Conservation (phyloP, 2,329 filamentous ascomycete genomes). For the Gaeumannomyces tritici region DNA sequence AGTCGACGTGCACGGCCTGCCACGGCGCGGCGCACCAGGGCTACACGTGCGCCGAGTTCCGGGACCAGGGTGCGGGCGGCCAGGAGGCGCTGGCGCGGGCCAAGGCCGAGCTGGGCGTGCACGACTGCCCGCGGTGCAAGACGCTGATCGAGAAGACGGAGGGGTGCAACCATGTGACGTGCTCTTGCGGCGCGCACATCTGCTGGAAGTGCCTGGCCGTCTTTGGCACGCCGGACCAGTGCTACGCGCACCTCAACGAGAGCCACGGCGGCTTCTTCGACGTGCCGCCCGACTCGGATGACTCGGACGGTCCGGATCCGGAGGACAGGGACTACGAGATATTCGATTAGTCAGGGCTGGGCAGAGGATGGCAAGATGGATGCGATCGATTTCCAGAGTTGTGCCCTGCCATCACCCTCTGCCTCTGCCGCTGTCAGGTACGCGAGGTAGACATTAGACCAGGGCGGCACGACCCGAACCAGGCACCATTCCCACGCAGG, state of each 20-base stretch:
- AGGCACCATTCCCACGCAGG: no score
- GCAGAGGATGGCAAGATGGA: no score
- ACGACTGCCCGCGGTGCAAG: constrained; percentile 6
- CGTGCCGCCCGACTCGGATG: no score
- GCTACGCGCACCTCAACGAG: not conserved
- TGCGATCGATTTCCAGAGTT: no score
- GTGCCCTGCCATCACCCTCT: no score
- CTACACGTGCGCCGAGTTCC: constrained; percentile 5
- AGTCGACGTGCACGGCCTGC: constrained; percentile 24
- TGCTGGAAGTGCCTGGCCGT: constrained; percentile 5
- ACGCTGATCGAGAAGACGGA: constrained; percentile 1
- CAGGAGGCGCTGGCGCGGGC: constrained; percentile 1
- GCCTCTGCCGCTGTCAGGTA: no score
- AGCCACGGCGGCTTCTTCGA: not conserved
- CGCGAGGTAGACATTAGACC: no score
- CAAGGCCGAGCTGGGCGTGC: constrained; percentile 6
- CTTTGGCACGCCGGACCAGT: not conserved
- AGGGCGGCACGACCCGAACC: no score
- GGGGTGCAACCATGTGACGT: constrained; percentile 6
- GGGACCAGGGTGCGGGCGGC: constrained; percentile 2
- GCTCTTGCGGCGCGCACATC: constrained; percentile 3
- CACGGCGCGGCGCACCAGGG: constrained; percentile 19
- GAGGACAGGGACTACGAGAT: no score
- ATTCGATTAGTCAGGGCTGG: no score
- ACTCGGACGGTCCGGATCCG: no score